phyloP scores from a whole-genome alignment of 352 stramenopile species.

The Globisporangium apiculatum region DNA sequence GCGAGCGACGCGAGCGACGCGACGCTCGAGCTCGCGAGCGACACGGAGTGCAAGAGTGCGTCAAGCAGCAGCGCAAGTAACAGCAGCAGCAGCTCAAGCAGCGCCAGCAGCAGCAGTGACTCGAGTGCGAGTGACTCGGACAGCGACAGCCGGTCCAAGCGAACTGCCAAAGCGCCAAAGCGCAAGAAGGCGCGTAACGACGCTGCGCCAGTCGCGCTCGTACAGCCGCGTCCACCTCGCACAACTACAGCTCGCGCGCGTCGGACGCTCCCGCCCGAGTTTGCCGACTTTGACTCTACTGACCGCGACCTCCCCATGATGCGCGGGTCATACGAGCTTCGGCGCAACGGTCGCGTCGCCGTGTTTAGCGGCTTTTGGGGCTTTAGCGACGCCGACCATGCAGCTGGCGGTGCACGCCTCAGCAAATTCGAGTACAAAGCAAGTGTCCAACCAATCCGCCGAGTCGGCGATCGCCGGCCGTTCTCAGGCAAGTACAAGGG shows the following conservation, averaged over 20 bases:
- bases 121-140: conserved; percentile 12
- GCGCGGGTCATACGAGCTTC: conserved; percentile 41
- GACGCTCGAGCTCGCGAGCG: conserved; percentile 19
- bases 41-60: conserved; percentile 6
- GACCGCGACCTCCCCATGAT: conserved; percentile 40
- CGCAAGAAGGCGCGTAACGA: conserved; percentile 12
- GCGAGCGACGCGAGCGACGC: conserved; percentile 22
- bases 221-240: neutral
- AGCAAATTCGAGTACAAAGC: conserved; percentile 65
- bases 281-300: conserved; percentile 36
- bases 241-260: conserved; percentile 16
- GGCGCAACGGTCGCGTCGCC: conserved; percentile 26
- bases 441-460: neutral
- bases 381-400: conserved; percentile 55
- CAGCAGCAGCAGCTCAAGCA: conserved; percentile 18
- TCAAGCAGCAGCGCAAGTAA: conserved; percentile 13
- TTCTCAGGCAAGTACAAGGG: conserved; percentile 59
- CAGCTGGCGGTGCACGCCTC: conserved; percentile 17
- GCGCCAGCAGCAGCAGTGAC: conserved; percentile 14
- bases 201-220: neutral
- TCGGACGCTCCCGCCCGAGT: conserved; percentile 24
- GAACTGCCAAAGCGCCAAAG: conserved; percentile 5
- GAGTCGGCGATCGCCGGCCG: conserved; percentile 31
- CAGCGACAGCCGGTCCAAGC: conserved; percentile 9
- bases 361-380: conserved; percentile 52